These are phyloP conservation scores for Starmerella geochares DNA, from an alignment of 805 yeast genomes.

Conservation along the genomic window DNA sequence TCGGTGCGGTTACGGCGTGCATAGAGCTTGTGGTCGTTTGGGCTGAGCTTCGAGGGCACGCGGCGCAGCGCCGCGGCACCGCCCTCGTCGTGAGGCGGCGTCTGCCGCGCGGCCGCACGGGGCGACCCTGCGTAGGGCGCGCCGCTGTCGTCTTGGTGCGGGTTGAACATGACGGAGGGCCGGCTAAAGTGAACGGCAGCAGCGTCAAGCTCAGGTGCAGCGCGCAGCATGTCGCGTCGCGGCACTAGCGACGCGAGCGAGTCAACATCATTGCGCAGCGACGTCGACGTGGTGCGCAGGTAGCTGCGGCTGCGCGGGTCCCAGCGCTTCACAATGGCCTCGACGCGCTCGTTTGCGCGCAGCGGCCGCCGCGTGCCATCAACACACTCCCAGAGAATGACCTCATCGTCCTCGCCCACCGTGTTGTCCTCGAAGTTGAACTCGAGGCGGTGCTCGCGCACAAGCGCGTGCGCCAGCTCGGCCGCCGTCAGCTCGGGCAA, in stretches of 20 bases:
- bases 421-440: constrained; percentile 20
- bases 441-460: constrained; percentile 29
- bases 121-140: not conserved
- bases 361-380: constrained; percentile 27
- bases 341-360: constrained; percentile 24
- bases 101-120: not conserved
- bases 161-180: constrained; percentile 20
- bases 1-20: constrained; percentile 11
- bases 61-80: constrained; percentile 7
- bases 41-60: constrained; percentile 16
- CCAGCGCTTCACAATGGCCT: constrained; percentile 23
- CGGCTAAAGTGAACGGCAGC: constrained; percentile 22
- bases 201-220: constrained; percentile 18
- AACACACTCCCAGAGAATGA: constrained; percentile 29
- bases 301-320: constrained; percentile 13
- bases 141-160: constrained; percentile 7
- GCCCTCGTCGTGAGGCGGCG: not conserved
- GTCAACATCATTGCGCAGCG: constrained; percentile 23
- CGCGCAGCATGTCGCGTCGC: constrained; percentile 28
- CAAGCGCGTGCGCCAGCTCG: constrained; percentile 21
- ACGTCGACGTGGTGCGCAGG: constrained; percentile 23
- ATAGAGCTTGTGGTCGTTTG: constrained; percentile 12
- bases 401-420: constrained; percentile 22
- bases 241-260: constrained; percentile 31
- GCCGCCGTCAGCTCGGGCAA: constrained; percentile 13